phyloP scores from a whole-genome alignment of 2,329 filamentous ascomycete genomes.

The Colletotrichum agaves region DNA sequence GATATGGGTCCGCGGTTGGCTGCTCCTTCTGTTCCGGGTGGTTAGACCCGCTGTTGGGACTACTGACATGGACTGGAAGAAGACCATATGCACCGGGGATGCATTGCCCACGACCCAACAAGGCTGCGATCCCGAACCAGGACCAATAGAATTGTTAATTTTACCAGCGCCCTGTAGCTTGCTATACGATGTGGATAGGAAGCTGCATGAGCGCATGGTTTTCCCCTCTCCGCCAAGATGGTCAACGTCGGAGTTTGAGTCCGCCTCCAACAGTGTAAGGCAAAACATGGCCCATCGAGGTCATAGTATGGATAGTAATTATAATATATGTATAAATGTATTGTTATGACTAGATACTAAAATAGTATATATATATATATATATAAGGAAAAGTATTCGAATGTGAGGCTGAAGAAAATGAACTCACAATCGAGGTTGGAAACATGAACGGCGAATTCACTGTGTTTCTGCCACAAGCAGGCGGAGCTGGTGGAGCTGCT shows the following conservation, averaged over 20 bases:
- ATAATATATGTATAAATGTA: no score
- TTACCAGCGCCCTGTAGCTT: not conserved
- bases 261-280: no score
- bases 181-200: not conserved
- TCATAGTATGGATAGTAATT: no score
- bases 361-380: no score
- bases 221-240: not conserved
- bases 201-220: not conserved
- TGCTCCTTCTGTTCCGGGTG: not conserved
- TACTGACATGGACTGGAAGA: not conserved
- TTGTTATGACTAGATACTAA: no score
- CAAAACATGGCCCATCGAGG: no score
- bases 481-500: not conserved
- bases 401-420: conserved; percentile 55
- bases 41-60: not conserved
- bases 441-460: conserved; percentile 49
- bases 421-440: conserved; percentile 46
- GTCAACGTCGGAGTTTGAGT: not conserved
- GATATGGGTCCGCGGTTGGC: not conserved
- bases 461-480: conserved; percentile 46
- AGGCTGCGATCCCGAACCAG: not conserved
- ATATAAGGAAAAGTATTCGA: no score
- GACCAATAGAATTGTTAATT: not conserved
- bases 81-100: not conserved
- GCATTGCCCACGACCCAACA: not conserved